These are phyloP conservation scores for Taiozyma onychis DNA, from an alignment of 1,139 yeast genomes.

Conservation along the genomic window DNA sequence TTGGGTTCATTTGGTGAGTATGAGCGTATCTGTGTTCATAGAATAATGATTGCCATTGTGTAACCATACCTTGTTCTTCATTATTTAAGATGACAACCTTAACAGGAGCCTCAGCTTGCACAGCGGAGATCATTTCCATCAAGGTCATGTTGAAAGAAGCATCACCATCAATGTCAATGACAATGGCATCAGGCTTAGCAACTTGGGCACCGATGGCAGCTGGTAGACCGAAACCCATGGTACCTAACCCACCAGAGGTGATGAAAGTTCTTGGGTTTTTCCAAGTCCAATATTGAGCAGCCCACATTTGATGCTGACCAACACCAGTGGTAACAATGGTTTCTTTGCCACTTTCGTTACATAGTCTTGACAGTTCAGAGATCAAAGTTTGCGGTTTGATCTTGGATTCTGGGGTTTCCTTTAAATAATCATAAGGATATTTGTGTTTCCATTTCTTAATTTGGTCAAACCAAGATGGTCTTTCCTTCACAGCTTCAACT, in stretches of 20 bases:
- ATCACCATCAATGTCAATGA: slow-evolving; percentile 96
- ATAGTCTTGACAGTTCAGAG: slow-evolving; percentile 68
- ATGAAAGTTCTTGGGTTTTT: slow-evolving; percentile 85
- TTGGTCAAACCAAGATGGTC: slow-evolving; percentile 75
- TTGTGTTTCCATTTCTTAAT: slow-evolving; percentile 78
- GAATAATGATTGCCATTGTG: slow-evolving; percentile 97
- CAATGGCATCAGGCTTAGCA: slow-evolving; percentile 90
- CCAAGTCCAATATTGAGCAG: slow-evolving; percentile 97
- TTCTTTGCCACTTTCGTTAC: slow-evolving; percentile 57
- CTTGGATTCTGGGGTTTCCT: slow-evolving; percentile 70
- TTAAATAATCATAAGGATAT: slow-evolving; percentile 79
- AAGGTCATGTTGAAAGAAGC: slow-evolving; percentile 98
- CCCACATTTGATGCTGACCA: slow-evolving; percentile 99
- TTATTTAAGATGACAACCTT: slow-evolving; percentile 86
- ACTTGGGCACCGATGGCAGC: slow-evolving; percentile 98
- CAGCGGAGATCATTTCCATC: slow-evolving; percentile 88
- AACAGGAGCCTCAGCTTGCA: slow-evolving; percentile 87
- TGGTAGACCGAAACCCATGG: slow-evolving; percentile 97
- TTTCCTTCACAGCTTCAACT: slow-evolving; percentile 52
- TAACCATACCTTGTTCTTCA: slow-evolving; percentile 99
- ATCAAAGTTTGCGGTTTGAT: slow-evolving; percentile 94
- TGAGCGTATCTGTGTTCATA: slow-evolving; percentile 96
- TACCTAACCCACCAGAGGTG: slow-evolving; percentile 97
- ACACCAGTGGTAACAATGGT: slow-evolving; percentile 95
- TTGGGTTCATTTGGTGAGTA: slow-evolving; percentile 93